Percentiles rank a stretch among this genome's conserved stretches.
Conservation (phyloP, 805 yeast genomes). For the Candida takata region DNA sequence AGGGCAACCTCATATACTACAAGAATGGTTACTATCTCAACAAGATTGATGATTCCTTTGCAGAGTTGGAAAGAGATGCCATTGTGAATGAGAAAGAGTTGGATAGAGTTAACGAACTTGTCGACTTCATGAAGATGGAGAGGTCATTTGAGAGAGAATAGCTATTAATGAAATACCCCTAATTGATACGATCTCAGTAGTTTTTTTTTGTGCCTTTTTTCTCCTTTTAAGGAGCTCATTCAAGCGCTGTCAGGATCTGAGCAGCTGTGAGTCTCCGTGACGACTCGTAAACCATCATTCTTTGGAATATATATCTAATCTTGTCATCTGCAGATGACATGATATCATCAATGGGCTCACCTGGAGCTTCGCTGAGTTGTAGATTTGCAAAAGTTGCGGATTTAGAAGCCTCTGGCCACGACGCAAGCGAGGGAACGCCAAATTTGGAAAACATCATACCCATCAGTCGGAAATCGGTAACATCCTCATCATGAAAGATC, state of each 20-base stretch:
- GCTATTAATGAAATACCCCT: no score
- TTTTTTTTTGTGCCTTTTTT: no score
- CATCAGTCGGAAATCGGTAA: conserved; percentile 55
- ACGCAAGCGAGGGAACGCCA: conserved; percentile 52
- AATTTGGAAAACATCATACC: conserved; percentile 45
- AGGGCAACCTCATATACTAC: conserved; percentile 19
- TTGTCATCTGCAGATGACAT: conserved; percentile 29
- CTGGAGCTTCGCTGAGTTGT: conserved; percentile 23
- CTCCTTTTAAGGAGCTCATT: no score
- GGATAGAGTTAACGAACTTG: conserved; percentile 13
- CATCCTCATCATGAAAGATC: conserved; percentile 31
- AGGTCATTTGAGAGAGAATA: conserved; percentile 10
- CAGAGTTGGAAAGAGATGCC: conserved; percentile 16
- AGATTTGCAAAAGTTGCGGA: conserved; percentile 27
- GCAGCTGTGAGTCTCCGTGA: conserved; percentile 26
- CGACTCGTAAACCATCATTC: conserved; percentile 39
- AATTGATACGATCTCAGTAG: no score
- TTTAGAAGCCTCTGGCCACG: conserved; percentile 38
- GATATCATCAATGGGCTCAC: conserved; percentile 19
- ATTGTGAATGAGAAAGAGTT: conserved; percentile 19
- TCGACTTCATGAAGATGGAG: conserved; percentile 21
- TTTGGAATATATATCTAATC: conserved; percentile 27
- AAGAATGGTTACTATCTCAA: conserved; percentile 23
- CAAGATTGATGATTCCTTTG: conserved; percentile 18
- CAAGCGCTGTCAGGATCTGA: conserved; percentile 9